Evolutionary conservation across 306 rosid genomes (phyloP).

Genomic region (Chamaecrista fasciculata): DNA sequence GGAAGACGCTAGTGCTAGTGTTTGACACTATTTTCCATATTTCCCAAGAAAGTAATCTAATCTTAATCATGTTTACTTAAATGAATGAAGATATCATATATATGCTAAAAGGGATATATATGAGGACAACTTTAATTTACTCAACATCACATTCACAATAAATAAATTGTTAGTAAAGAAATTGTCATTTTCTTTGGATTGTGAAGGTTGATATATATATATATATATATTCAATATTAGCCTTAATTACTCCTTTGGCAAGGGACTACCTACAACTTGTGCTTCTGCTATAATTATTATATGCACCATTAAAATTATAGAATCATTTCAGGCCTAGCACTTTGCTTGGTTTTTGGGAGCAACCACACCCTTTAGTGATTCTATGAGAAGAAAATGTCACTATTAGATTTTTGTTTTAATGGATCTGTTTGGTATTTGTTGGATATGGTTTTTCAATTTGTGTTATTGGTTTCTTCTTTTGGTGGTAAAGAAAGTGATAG

Average conservation of each 20-base stretch:
- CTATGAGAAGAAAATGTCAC: conserved; percentile 26
- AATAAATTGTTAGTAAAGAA: neutral
- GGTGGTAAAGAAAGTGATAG: conserved; percentile 6
- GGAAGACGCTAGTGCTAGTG: conserved; percentile 23
- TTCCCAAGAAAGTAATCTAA: conserved; percentile 20
- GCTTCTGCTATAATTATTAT: conserved; percentile 18
- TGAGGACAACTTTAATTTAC: neutral
- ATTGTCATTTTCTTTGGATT: conserved; percentile 26
- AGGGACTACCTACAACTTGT: conserved; percentile 6
- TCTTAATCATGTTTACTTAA: conserved; percentile 35
- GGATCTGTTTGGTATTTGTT: conserved; percentile 36
- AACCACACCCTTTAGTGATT: conserved; percentile 21
- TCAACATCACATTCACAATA: neutral
- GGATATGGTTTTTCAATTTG: conserved; percentile 27
- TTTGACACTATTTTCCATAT: conserved; percentile 24
- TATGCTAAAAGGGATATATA: conserved; percentile 21
- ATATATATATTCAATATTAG: neutral
- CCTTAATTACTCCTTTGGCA: neutral
- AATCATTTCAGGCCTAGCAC: conserved; percentile 18
- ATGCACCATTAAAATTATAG: conserved; percentile 29
- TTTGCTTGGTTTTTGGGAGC: conserved; percentile 13
- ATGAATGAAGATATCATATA: neutral
- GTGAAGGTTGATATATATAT: conserved; percentile 8
- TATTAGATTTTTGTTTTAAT: conserved; percentile 6
- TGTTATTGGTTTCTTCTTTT: conserved; percentile 9